Evolutionary conservation across 176 grass and related monocot genomes (phyloP), one percentile per base, ranked within the genome.

Genomic region (Guadua angustifolia): DNA sequence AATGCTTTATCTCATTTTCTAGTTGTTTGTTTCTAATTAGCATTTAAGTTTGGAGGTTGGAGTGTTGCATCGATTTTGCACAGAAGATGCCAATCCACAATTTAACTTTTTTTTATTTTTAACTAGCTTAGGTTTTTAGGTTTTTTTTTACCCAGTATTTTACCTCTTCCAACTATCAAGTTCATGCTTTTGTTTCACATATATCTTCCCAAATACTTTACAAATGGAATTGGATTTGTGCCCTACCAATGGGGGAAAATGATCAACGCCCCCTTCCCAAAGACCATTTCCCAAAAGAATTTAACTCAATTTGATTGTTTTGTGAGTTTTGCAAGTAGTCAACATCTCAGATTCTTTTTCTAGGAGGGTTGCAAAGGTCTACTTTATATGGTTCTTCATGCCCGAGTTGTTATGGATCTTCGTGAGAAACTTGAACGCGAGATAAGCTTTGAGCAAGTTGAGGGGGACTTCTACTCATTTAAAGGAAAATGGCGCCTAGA

Each of bases 351-450:
- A 25, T 9, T 32, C 21, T 58, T 39, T 86, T 76, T 88, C 21
- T 71, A 98, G 95, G 95, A 98, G 81, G 95, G 95, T 25, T 98
- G 95, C 89, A 98, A 98, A 79, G 91, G 93, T 42, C 82, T 98
- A 53, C 73, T 98, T 40, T 98, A 98, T 71, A 95, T 98, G 95
- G 95, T 98, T 19, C 93, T 98, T 79, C 95, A 98, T 71, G 95
- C 95, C 33, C 90, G 93, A 74, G 95, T 98, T 55, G 73, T 98
- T 75, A 91, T 98, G 86, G 95, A 98, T 90, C 90, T 98, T 62
- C 86, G 71, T 19, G 93, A 98, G 80, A 90, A 93, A 77, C 76
- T 76, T 82, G 92, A 92, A 85, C 77, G 72, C 43, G 88, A 95
- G 74, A 95, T 98, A 72, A 90, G 93, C 69, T 98, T 98, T 79